phyloP scores from a whole-genome alignment of 164 flowering plant species.

The Annona cherimola region DNA sequence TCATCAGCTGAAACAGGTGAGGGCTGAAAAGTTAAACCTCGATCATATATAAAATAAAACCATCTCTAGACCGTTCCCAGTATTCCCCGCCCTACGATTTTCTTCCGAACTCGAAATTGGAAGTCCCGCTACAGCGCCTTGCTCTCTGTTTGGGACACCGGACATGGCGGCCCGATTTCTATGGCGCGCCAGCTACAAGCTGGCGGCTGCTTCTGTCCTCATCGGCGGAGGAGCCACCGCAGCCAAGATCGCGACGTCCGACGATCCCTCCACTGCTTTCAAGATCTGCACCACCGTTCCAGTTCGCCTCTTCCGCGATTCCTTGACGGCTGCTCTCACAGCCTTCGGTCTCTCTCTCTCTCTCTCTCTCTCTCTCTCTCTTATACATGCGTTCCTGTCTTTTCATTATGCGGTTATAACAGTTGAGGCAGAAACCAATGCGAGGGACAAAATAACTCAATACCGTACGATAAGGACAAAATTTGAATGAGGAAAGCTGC shows the following conservation, averaged over 20 bases:
- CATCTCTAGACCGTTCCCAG: not conserved
- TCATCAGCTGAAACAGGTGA: too few relatives aligned
- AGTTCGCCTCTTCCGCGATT: constrained; percentile 61
- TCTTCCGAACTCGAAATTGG: not conserved
- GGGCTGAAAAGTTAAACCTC: too few relatives aligned
- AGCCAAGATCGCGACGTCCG: constrained; percentile 53
- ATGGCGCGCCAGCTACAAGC: constrained; percentile 48
- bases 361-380: not conserved
- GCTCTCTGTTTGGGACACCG: not conserved
- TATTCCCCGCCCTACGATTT: not conserved
- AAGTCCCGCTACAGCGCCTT: not conserved
- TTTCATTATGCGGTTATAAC: too few relatives aligned
- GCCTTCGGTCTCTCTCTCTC: constrained; percentile 47
- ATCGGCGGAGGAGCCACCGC: constrained; percentile 51
- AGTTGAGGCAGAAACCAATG: too few relatives aligned
- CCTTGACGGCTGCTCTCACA: constrained; percentile 68
- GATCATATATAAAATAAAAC: too few relatives aligned
- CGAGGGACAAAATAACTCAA: too few relatives aligned
- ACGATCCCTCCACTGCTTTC: constrained; percentile 54
- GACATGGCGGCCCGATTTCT: constrained; percentile 53
- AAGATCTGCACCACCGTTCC: constrained; percentile 78
- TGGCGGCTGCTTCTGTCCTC: constrained; percentile 40
- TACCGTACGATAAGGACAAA: too few relatives aligned
- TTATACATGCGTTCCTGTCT: too few relatives aligned
- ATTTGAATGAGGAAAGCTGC: too few relatives aligned